Percentiles rank a stretch among this genome's conserved stretches.
Evolutionary conservation across 768 basidiomycete genomes (phyloP).

Genomic region (Candolleomyces eurysporus): DNA sequence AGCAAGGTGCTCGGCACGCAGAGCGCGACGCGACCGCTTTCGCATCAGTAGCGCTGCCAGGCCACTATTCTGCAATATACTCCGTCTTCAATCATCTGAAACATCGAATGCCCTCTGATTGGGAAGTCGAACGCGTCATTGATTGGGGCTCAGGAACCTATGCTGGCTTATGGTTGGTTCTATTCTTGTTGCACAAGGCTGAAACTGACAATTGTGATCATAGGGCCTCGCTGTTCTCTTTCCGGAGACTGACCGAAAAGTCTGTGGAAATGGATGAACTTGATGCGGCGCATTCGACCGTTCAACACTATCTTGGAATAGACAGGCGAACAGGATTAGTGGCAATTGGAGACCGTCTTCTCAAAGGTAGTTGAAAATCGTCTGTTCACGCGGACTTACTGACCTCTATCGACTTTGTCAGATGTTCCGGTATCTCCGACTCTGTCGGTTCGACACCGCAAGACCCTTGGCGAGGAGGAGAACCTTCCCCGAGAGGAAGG

Average conservation of each 20-base stretch:
- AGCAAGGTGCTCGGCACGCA: slow-evolving; percentile 56
- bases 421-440: slow-evolving; percentile 43
- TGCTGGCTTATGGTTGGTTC: slow-evolving; percentile 74
- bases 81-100: slow-evolving; percentile 71
- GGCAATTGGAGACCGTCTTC: slow-evolving; percentile 61
- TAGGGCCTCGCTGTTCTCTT: slow-evolving; percentile 69
- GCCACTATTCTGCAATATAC: slow-evolving; percentile 78
- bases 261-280: slow-evolving; percentile 29
- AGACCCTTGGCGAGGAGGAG: slow-evolving; percentile 51
- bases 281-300: slow-evolving; percentile 44
- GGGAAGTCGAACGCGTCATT: slow-evolving; percentile 58
- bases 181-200: slow-evolving; percentile 1
- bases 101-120: slow-evolving; percentile 60
- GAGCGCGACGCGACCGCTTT: slow-evolving; percentile 81
- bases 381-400: not conserved
- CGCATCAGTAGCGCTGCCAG: slow-evolving; percentile 80
- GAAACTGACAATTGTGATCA: slow-evolving; percentile 10
- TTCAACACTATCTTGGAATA: slow-evolving; percentile 68
- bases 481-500: slow-evolving; percentile 40
- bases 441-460: slow-evolving; percentile 53
- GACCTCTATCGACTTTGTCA: slow-evolving; percentile 18
- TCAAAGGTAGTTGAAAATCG: slow-evolving; percentile 40
- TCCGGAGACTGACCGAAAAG: slow-evolving; percentile 40
- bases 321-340: slow-evolving; percentile 76
- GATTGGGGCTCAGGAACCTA: slow-evolving; percentile 88